A percentile compares a stretch with the other conserved stretches of the same genome.
Evolutionary conservation across 345 rosid species (phyloP).

Genomic region (Bretschneidera sinensis): DNA sequence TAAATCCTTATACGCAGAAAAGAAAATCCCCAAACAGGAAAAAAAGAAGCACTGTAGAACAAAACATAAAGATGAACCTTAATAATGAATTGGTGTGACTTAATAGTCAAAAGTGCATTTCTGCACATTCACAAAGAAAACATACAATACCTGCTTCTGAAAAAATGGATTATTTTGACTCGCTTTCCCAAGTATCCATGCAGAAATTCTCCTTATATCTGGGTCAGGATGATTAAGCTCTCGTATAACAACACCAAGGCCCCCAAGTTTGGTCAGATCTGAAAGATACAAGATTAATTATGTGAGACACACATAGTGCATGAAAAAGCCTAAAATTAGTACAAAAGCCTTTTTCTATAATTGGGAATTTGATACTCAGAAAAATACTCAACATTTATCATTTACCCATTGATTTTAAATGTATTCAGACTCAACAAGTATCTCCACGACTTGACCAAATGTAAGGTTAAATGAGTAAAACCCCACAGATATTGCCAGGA

Average conservation of each 20-base stretch:
- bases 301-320: not conserved
- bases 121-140: not conserved
- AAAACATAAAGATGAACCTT: not conserved
- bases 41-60: not conserved
- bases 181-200: constrained; percentile 93
- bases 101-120: not conserved
- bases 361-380: too few relatives aligned
- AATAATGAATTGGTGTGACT: not conserved
- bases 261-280: constrained; percentile 88
- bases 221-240: constrained; percentile 67
- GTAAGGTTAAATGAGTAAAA: not conserved
- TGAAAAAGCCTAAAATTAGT: too few relatives aligned
- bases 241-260: constrained; percentile 44
- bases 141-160: constrained; percentile 58
- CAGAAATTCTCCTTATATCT: constrained; percentile 68
- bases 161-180: constrained; percentile 82
- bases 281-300: constrained; percentile 11
- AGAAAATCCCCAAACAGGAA: not conserved
- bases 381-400: too few relatives aligned
- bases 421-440: too few relatives aligned
- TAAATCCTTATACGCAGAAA: constrained; percentile 11
- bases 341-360: too few relatives aligned
- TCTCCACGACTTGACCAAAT: not conserved
- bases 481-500: too few relatives aligned
- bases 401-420: too few relatives aligned